Evolutionary conservation across 2,329 filamentous ascomycete genomes (phyloP), one percentile per base, ranked within the genome.

Genomic region (Paecilomyces variotii): DNA sequence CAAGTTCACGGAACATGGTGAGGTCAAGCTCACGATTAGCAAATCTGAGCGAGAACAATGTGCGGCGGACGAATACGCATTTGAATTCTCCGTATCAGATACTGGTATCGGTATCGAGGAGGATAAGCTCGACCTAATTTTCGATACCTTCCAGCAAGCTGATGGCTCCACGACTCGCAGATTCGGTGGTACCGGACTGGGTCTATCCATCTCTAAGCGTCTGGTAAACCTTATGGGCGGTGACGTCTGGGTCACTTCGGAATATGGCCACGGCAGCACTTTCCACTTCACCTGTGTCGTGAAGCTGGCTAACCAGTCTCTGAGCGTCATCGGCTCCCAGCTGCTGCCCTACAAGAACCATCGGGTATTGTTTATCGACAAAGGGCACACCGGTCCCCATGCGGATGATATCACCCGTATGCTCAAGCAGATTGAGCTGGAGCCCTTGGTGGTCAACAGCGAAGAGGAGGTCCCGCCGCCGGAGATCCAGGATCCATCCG

Each of bases 91-190:
- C 57, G 92, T 97, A 24, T 88, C 89, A 25, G 92, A 97, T 72
- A 97, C 92, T 51, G 92, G 93, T 63, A 97, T 97, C 68, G 92
- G 92, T 65, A 97, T 97, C 67, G 90, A 91, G 65, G 83, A 87
- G 62, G 91, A 96, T 76, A 97, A 97, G 78, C 84, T 96, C 54
- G 90, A 96, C 67, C 81, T 97, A 62, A 97, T 97, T 69, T 97
- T 97, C 75, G 92, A 97, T 75, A 97, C 92, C 0, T 97, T 97
- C 84, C 92, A 96, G 74, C 92, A 97, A 77, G 92, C 92, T 26
- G 92, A 97, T 71, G 92, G 92, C 28, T 96, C 91, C 27, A 97
- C 94, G 76, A 96, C 92, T 1, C 85, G 91, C 66, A 94, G 94
- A 70, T 97, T 96, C 72, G 92, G 92, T 64, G 92, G 92, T 63